Evolutionary conservation across 2,329 filamentous ascomycete genomes (phyloP), one percentile per base, ranked within the genome.

Genomic region (Epichloe festucae): DNA sequence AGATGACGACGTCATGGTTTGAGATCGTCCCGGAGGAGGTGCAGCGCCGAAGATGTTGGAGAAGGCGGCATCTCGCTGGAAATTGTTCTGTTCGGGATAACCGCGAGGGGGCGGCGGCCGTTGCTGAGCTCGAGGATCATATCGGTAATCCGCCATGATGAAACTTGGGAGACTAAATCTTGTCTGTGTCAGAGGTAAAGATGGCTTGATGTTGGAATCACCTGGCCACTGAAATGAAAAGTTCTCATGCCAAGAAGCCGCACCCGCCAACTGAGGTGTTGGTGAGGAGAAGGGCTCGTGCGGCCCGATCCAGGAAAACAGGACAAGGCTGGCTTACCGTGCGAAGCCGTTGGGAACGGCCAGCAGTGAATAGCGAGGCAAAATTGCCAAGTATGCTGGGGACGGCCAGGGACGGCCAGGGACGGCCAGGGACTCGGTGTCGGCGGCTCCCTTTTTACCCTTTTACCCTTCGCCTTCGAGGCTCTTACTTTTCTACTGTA

Each of bases 21-120:
- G 90, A 53, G 90, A 94, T 67, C 93, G 85, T 53, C 91, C 91
- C 45, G 87, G 81, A 46, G 89, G 89, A 57, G 88, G 89, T 57
- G 87, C 79, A 57, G 82, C 83, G 60, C 91, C 93, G 67, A 97
- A 98, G 65, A 97, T 97, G 71, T 91, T 91, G 58, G 87, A 89
- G 69, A 94, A 98, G 58, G 91, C 93, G 59, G 89, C 88, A 79
- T 98, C 90, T 71, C 93, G 85, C 70, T 93, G 87, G 63, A 75
- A 76, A 64, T 76, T 76, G 57, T 74, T 72, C 51, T 69, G 64
- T 53, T 75, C 70, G 58, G 58, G 74, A 74, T 78, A 76, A 58
- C 75, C 71, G 52, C 70, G 67, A 58, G 67, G 69, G 39, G 68
- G 68, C 50, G 71, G 70, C 48, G 67, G 68, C 39, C 50, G 50